Percentiles rank a stretch among this genome's conserved stretches.
Conservation (phyloP, 2,329 filamentous ascomycete species). For the Furcasterigmium furcatum region DNA sequence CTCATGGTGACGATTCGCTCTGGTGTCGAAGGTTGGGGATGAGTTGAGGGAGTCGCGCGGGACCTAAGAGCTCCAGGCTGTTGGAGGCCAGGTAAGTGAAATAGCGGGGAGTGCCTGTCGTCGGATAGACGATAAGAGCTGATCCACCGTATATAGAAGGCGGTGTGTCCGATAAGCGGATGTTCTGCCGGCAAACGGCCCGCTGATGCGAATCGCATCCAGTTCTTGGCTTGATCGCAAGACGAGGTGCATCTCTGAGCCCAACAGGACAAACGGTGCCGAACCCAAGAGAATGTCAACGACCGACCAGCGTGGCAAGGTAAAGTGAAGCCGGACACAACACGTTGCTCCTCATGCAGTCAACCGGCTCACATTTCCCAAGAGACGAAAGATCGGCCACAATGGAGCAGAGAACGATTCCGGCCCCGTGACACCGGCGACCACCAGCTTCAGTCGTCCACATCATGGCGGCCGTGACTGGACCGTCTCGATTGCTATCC, state of each 20-base stretch:
- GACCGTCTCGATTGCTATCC: conserved; percentile 75
- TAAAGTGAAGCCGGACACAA: no score
- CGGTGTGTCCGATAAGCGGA: not conserved
- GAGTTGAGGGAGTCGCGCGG: not conserved
- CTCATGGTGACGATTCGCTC: conserved; percentile 31
- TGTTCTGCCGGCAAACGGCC: conserved; percentile 1
- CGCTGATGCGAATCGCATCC: not conserved
- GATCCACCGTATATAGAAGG: not conserved
- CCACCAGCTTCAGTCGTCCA: conserved; percentile 58
- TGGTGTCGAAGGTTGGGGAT: conserved; percentile 3
- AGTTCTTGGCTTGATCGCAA: not conserved
- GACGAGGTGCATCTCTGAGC: not conserved
- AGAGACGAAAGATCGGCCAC: conserved; percentile 50
- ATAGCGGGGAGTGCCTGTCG: not conserved
- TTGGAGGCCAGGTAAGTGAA: not conserved
- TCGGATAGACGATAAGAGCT: not conserved
- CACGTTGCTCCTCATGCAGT: not conserved
- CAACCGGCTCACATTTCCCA: not conserved
- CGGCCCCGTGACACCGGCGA: no score
- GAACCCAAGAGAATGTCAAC: not conserved
- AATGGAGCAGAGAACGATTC: conserved; percentile 21
- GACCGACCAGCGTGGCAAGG: conserved; percentile 13
- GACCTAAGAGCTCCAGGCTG: no score
- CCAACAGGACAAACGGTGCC: not conserved
- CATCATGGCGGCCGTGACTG: conserved; percentile 63